Base-by-base conservation (phyloP, 768 basidiomycete genomes). In the Tylopilus sp. region DNA sequence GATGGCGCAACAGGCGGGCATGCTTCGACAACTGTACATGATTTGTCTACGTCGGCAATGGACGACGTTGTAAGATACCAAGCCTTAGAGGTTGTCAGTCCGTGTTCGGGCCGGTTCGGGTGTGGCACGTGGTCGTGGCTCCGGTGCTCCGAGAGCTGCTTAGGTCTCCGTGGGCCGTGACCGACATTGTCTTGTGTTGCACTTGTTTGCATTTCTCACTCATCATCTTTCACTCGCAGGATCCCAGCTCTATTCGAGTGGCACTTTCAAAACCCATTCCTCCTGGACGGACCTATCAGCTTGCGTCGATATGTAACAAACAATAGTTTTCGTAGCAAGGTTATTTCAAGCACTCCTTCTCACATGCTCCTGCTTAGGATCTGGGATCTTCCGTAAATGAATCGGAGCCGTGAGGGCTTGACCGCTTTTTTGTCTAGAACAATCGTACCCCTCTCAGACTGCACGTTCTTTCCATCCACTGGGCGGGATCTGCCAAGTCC, bases 271-370 rank as follows among this genome's bases (percentile, higher is more conserved):
- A 12, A 25, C 39, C 23, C 48, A 51, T 40, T 26, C 36, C 40
- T 41, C 21, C 30, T n/a, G 33, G 21, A 22, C 17, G 38, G 26
- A n/a, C 63, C 55, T 57, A 54, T 67, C 53, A n/a, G 54, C 23
- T 17, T 30, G 25, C 26, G 1, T 22, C n/a, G 43, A 56, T 61
- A 55, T 62, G 59, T 64, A 52, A 56, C 47, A 47, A 15, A 15
- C 44, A 39, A 13, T 31, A 30, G 48, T 26, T 31, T 13, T 31
- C 42, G 11, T 7, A 47, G 17, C n/a, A n/a, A n/a, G 13, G 45
- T 22, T 54, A 60, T 65, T 64, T 62, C 25, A 12, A 35, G 31
- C 3, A 3, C 13, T 51, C 10, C 48, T 28, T 48, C 47, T 42
- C 57, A 55, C 53, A 47, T 47, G 17, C 26, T 42, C 52, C 35